Base-by-base conservation (phyloP, 495 filamentous ascomycete genomes). In the Hypoxylon perforatum region DNA sequence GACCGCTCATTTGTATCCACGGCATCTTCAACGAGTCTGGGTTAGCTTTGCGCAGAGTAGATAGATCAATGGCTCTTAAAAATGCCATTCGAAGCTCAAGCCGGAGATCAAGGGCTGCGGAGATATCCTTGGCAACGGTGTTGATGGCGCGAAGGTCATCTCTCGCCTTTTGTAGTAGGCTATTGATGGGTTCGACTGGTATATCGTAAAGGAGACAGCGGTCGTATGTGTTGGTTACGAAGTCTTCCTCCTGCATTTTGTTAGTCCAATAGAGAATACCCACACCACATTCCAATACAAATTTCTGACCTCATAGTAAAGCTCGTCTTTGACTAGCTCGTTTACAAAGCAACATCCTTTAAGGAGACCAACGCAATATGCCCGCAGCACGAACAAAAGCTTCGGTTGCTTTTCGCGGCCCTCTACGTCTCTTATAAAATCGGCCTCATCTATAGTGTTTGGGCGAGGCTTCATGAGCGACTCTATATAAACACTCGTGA, bases 401-500 rank as follows among this genome's bases (percentile, higher is more conserved):
- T 80, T 79, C 12, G 82, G 76, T 44, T 77, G 75, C 23, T 72
- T 65, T 17, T 70, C 64, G 15, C 65, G 60, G 11, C 23, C 30
- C 21, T 59, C 23, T 10, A 65, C 78, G 33, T 62, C 64, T 66
- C 61, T 80, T 69, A 75, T 79, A 69, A 93, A 94, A 48, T 85
- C 80, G n/a, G 90, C 89, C 23, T 94, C 82, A n/a, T 90, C 80
- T 36, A 95, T 77, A 15, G 76, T 85, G 35, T 72, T 79, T 7
- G 92, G 91, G 44, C 84, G 80, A 14, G 92, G 89, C 72, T 87
- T 89, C 65, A 97, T 80, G 14, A 99, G 81, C 39, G 85, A 87
- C 69, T 98, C 93, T 66, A 99, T 87, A 75, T 99, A 95, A 30
- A 96, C 81, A 33, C 91, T 97, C n/a, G 94, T 96, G 74, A 97